Evolutionary conservation across 257 asterid species (phyloP).

Genomic region (Haberlea rhodopensis): DNA sequence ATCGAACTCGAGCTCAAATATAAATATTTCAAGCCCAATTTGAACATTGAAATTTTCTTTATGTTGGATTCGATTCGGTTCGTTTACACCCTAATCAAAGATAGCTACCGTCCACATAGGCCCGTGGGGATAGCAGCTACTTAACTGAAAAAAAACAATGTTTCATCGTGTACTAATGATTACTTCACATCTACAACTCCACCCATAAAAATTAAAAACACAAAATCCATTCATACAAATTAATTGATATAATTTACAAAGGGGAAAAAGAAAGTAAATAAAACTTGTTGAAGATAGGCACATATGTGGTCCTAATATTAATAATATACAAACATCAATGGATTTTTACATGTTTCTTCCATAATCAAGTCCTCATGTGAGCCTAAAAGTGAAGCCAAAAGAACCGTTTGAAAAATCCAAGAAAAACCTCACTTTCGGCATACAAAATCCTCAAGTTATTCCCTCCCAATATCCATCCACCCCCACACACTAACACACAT

Average conservation of each 20-base stretch:
- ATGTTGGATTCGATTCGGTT: no score
- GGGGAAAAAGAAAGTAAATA: neutral
- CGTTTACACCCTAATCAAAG: no score
- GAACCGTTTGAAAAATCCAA: no score
- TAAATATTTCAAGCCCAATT: no score
- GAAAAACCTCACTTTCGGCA: conserved; percentile 21
- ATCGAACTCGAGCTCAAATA: no score
- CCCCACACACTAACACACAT: neutral
- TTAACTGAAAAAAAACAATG: no score
- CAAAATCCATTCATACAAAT: neutral
- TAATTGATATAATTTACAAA: conserved; percentile 19
- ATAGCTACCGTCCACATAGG: no score
- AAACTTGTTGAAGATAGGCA: neutral
- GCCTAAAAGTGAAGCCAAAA: conserved; percentile 26
- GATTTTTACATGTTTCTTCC: conserved; percentile 23
- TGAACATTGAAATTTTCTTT: no score
- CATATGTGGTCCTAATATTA: conserved; percentile 36
- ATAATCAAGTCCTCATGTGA: conserved; percentile 25
- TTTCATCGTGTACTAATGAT: neutral
- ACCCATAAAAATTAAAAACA: neutral
- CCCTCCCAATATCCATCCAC: neutral
- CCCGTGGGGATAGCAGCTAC: no score
- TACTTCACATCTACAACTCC: neutral
- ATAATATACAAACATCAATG: conserved; percentile 3
- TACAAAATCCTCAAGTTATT: conserved; percentile 11